A percentile compares a stretch with the other conserved stretches of the same genome.
Evolutionary conservation across 2,329 filamentous ascomycete genomes (phyloP).

Genomic region (Trichophyton verrucosum): DNA sequence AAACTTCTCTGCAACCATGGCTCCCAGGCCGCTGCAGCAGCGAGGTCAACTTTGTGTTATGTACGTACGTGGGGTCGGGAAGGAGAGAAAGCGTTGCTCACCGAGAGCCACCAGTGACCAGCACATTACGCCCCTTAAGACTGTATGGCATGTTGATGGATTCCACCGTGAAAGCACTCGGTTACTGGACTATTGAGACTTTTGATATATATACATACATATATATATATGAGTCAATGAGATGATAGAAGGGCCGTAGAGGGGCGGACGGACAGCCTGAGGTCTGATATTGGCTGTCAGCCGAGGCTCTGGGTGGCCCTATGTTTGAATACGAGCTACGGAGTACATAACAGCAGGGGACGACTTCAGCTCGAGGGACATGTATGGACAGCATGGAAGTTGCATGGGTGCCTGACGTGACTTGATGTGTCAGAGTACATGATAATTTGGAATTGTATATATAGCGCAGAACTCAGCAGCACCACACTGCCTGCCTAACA

Average conservation of each 20-base stretch:
- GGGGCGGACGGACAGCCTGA: background rate
- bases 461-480: background rate
- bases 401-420: too few relatives aligned
- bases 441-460: background rate
- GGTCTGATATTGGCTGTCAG: too few relatives aligned
- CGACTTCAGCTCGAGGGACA: too few relatives aligned
- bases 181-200: background rate
- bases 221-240: background rate
- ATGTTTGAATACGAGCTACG: too few relatives aligned
- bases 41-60: background rate
- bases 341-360: too few relatives aligned
- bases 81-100: slow-evolving; percentile 23
- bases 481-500: background rate
- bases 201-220: background rate
- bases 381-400: too few relatives aligned
- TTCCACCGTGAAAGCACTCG: background rate
- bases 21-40: slow-evolving; percentile 54
- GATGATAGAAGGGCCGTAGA: background rate
- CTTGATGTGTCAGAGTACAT: background rate
- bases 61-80: background rate
- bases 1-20: slow-evolving; percentile 53
- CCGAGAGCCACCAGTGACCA: slow-evolving; percentile 54
- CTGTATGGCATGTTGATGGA: slow-evolving; percentile 45
- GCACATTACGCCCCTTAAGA: slow-evolving; percentile 49
- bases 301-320: too few relatives aligned